phyloP scores from a whole-genome alignment of 2,329 filamentous ascomycete species.

The Pseudocercospora pini-densiflorae region DNA sequence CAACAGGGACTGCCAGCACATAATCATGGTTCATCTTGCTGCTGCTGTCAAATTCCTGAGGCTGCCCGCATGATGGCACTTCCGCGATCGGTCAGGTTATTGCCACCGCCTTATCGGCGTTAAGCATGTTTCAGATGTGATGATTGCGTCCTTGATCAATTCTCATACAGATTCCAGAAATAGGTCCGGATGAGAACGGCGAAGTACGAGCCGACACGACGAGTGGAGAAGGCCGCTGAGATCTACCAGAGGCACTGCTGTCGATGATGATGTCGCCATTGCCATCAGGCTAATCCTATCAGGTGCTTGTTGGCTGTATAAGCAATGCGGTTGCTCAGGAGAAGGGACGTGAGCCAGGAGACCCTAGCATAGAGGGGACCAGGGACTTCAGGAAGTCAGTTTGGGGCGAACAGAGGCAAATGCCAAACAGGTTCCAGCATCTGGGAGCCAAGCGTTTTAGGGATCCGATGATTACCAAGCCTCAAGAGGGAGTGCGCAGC shows the following conservation, averaged over 20 bases:
- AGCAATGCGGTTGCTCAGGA: not conserved
- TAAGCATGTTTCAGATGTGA: not conserved
- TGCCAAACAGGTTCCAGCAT: not conserved
- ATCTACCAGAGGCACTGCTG: not conserved
- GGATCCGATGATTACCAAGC: not conserved
- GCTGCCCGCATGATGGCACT: not conserved
- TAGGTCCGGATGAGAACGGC: not conserved
- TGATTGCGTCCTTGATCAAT: not conserved
- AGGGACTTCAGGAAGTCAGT: not conserved
- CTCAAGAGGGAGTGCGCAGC: not conserved
- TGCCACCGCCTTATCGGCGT: not conserved
- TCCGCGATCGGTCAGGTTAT: slow-evolving; percentile 2
- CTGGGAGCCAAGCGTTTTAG: not conserved
- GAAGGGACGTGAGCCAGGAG: not conserved
- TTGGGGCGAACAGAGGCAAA: not conserved
- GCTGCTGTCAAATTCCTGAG: not conserved
- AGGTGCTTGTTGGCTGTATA: not conserved
- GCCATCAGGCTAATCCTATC: not conserved
- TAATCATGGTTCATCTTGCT: not conserved
- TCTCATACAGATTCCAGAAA: not conserved
- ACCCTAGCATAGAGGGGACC: not conserved
- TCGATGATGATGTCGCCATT: not conserved
- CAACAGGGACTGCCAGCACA: not conserved
- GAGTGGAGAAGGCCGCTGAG: not conserved
- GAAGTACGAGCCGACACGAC: not conserved